These are phyloP conservation scores for Claviceps pazoutovae DNA, from an alignment of 2,329 filamentous ascomycete genomes.

Conservation along the genomic window DNA sequence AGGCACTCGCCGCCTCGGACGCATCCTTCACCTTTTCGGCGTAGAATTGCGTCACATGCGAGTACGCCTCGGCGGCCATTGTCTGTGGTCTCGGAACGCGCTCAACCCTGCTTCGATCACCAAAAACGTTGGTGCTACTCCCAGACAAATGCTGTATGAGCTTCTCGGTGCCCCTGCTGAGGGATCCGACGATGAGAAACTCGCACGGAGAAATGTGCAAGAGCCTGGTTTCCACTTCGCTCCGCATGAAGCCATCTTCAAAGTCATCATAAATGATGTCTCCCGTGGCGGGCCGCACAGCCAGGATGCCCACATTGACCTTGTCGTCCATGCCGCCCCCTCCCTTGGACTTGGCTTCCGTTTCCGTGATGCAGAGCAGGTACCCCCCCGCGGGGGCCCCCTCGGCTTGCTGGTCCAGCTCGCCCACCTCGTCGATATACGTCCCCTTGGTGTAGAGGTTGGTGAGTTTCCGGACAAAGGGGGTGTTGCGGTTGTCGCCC, in stretches of 20 bases:
- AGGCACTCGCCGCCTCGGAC: conserved; percentile 40
- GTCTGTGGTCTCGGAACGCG: conserved; percentile 62
- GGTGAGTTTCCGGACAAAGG: conserved; percentile 84
- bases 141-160: conserved; percentile 80
- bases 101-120: conserved; percentile 79
- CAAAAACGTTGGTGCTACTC: conserved; percentile 81
- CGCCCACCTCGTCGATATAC: conserved; percentile 87
- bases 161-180: conserved; percentile 86
- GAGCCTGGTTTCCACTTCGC: conserved; percentile 87
- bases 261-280: conserved; percentile 95
- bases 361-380: conserved; percentile 81
- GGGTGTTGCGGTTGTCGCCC: conserved; percentile 84
- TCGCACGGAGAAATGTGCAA: conserved; percentile 93
- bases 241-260: conserved; percentile 94
- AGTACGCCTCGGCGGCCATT: conserved; percentile 71
- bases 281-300: conserved; percentile 88
- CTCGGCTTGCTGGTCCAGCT: conserved; percentile 42
- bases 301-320: conserved; percentile 80
- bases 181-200: conserved; percentile 79
- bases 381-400: conserved; percentile 59
- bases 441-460: conserved; percentile 97
- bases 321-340: conserved; percentile 78
- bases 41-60: conserved; percentile 86
- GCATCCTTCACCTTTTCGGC: conserved; percentile 64
- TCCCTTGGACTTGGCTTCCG: conserved; percentile 45